Percentiles rank a stretch among this genome's conserved stretches.
Evolutionary conservation across 768 basidiomycete genomes (phyloP).

Genomic region (Pulveroboletus sp.): DNA sequence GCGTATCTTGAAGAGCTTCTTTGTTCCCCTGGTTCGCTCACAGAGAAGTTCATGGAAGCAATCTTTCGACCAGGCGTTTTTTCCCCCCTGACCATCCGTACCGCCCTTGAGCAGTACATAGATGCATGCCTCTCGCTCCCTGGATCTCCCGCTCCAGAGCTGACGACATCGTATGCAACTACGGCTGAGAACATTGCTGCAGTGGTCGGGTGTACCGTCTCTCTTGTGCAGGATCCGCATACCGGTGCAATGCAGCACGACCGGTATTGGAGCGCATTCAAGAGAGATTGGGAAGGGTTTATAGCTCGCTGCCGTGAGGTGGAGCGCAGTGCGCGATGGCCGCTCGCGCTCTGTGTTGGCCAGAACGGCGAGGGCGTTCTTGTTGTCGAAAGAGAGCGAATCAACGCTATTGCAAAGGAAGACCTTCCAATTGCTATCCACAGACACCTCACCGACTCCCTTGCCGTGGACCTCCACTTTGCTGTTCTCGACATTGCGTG

Average conservation of each 20-base stretch:
- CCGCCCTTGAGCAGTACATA: conserved; percentile 81
- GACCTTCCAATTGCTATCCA: conserved; percentile 65
- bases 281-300: conserved; percentile 95
- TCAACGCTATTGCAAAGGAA: conserved; percentile 59
- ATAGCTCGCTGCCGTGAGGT: conserved; percentile 86
- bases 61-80: conserved; percentile 88
- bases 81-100: conserved; percentile 76
- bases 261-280: conserved; percentile 81
- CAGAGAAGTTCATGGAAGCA: conserved; percentile 77
- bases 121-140: conserved; percentile 67
- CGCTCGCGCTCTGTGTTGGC: conserved; percentile 59
- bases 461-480: conserved; percentile 49
- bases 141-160: conserved; percentile 51
- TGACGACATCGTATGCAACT: conserved; percentile 61
- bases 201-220: conserved; percentile 84
- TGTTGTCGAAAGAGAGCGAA: conserved; percentile 75
- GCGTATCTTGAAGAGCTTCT: conserved; percentile 87
- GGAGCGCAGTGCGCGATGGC: conserved; percentile 85
- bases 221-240: conserved; percentile 65
- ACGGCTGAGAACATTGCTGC: conserved; percentile 74
- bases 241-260: conserved; percentile 78
- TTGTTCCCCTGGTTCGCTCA: conserved; percentile 64
- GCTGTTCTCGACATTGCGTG: conserved; percentile 60
- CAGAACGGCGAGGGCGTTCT: conserved; percentile 45
- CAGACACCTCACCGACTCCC: conserved; percentile 44